Evolutionary conservation across 164 flowering plant species (phyloP).

Genomic region (Berberis thunbergii): DNA sequence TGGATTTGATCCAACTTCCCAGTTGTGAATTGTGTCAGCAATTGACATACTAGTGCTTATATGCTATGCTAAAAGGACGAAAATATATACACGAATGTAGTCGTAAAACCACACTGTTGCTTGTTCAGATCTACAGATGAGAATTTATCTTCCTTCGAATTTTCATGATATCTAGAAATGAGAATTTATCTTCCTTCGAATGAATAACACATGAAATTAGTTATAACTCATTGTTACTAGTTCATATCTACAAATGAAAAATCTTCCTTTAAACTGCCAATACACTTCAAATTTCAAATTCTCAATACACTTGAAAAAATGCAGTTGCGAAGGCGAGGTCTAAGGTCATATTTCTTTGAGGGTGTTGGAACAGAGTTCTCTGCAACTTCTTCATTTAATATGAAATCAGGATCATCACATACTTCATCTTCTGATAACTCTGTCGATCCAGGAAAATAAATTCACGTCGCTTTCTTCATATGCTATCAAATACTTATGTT

Average conservation of each 20-base stretch:
- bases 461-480: slow-evolving; percentile 28
- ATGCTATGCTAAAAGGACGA: neutral
- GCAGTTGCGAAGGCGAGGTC: slow-evolving; percentile 8
- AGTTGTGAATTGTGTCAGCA: slow-evolving; percentile 23
- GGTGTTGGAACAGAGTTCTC: slow-evolving; percentile 17
- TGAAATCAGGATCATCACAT: slow-evolving; percentile 32
- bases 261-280: no score
- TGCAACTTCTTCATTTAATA: slow-evolving; percentile 12
- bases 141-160: neutral
- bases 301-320: neutral
- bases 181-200: neutral
- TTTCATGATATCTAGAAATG: neutral
- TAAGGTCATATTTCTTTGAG: slow-evolving; percentile 32
- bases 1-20: slow-evolving; percentile 31
- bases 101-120: neutral
- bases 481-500: slow-evolving; percentile 13
- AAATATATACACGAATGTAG: neutral
- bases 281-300: no score
- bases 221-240: no score
- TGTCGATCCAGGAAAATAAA: slow-evolving; percentile 44
- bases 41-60: neutral
- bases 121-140: neutral
- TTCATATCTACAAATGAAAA: no score
- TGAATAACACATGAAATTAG: no score
- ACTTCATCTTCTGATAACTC: slow-evolving; percentile 46